A percentile compares a stretch with the other conserved stretches of the same genome.
These are phyloP conservation scores for Polytrichum commune DNA, from an alignment of 225 moss, liverwort and hornwort genomes.

Conservation along the genomic window DNA sequence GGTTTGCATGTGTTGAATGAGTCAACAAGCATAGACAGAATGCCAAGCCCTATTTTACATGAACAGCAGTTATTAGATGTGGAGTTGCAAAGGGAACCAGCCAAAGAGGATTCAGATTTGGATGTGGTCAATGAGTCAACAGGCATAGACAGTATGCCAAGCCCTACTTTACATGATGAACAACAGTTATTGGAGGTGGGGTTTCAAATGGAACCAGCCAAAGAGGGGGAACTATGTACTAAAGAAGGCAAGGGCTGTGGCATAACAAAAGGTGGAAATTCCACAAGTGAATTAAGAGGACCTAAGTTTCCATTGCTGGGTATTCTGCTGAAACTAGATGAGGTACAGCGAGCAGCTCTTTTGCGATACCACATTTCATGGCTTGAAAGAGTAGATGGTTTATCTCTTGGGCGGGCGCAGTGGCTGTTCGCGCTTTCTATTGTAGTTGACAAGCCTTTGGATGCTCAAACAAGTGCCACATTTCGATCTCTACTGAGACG, in stretches of 20 bases:
- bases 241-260: constrained; percentile 24
- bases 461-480: constrained; percentile 89
- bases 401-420: constrained; percentile 66
- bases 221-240: constrained; percentile 1
- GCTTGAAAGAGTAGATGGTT: constrained; percentile 68
- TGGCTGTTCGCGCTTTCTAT: constrained; percentile 86
- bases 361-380: constrained; percentile 82
- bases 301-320: constrained; percentile 57
- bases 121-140: neutral
- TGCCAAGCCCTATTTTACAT: no score
- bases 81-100: constrained; percentile 17
- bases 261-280: constrained; percentile 24
- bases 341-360: constrained; percentile 81
- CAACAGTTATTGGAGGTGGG: neutral
- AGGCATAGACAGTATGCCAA: neutral
- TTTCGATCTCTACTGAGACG: constrained; percentile 76
- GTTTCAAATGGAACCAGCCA: neutral
- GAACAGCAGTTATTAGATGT: constrained; percentile 9
- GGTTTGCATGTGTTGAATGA: constrained; percentile 10
- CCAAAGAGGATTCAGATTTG: no score
- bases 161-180: neutral
- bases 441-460: constrained; percentile 84
- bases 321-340: constrained; percentile 68
- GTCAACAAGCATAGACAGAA: constrained; percentile 6
- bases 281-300: constrained; percentile 41